Evolutionary conservation across 2,329 filamentous ascomycete genomes (phyloP).

Genomic region (Blumeriella jaapii): DNA sequence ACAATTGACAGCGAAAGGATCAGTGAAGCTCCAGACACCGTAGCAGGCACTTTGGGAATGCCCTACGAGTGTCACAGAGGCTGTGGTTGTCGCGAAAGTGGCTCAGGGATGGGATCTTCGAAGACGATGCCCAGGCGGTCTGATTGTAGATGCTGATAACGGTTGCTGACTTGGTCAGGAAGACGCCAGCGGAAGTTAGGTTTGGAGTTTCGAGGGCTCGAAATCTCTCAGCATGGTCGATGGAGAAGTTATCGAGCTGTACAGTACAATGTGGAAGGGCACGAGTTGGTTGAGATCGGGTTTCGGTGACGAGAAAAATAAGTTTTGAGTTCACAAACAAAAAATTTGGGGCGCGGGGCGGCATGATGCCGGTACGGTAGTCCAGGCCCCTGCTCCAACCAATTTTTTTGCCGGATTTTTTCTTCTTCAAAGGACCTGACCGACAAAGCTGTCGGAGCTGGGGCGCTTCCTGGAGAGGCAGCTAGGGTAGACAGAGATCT

Average conservation of each 20-base stretch:
- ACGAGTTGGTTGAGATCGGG: conserved; percentile 1
- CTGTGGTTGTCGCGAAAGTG: conserved; percentile 3
- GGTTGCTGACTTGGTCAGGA: conserved; percentile 3
- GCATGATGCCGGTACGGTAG: too few species aligned
- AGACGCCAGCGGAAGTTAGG: conserved; percentile 10
- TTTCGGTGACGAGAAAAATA: background rate
- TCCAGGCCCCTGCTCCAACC: too few species aligned
- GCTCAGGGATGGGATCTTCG: conserved; percentile 6
- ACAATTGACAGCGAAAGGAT: conserved; percentile 17
- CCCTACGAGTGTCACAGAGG: conserved; percentile 8
- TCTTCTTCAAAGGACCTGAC: too few species aligned
- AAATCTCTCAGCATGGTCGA: conserved; percentile 24
- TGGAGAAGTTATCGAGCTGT: conserved; percentile 6
- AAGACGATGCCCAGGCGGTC: conserved; percentile 7
- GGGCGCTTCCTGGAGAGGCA: too few species aligned
- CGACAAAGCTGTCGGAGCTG: too few species aligned
- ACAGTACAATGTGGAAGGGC: background rate
- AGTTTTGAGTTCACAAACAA: too few species aligned
- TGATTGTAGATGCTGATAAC: conserved; percentile 11
- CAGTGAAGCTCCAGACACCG: conserved; percentile 9
- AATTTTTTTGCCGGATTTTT: too few species aligned
- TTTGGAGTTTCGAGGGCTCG: conserved; percentile 22
- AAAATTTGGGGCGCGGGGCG: too few species aligned
- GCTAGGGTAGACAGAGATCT: too few species aligned
- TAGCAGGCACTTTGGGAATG: conserved; percentile 6